Percentiles rank a stretch among this genome's conserved stretches.
Conservation (phyloP, 495 filamentous ascomycete genomes). For the Clohesyomyces aquaticus region DNA sequence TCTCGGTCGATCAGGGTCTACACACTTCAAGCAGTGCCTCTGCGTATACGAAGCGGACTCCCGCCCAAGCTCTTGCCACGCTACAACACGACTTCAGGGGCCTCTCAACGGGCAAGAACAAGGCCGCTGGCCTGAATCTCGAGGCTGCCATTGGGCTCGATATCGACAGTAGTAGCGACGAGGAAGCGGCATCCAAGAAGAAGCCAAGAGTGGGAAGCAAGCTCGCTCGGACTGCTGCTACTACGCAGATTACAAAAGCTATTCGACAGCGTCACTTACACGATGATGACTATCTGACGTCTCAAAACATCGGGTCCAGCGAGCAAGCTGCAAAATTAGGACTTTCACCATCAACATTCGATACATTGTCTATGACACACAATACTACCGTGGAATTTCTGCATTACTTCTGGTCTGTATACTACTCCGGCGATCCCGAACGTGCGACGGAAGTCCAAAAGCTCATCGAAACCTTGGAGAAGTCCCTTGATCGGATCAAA, state of each 20-base stretch:
- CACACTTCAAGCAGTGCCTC: constrained; percentile 34
- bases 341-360: constrained; percentile 66
- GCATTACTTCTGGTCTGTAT: constrained; percentile 92
- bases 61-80: constrained; percentile 64
- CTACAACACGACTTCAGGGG: constrained; percentile 64
- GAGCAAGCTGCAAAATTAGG: constrained; percentile 58
- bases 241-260: constrained; percentile 60
- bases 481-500: constrained; percentile 76
- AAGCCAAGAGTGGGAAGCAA: constrained; percentile 62
- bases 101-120: constrained; percentile 30
- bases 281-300: constrained; percentile 48
- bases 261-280: constrained; percentile 61
- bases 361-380: constrained; percentile 80
- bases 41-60: constrained; percentile 45
- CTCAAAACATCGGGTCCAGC: constrained; percentile 35
- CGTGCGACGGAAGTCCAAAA: constrained; percentile 75
- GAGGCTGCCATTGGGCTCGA: constrained; percentile 62
- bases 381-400: constrained; percentile 92
- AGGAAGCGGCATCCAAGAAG: constrained; percentile 52
- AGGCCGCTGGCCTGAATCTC: constrained; percentile 59
- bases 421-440: constrained; percentile 78
- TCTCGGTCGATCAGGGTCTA: constrained; percentile 61
- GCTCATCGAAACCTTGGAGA: constrained; percentile 74
- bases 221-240: constrained; percentile 58
- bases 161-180: constrained; percentile 67